A percentile compares a stretch with the other conserved stretches of the same genome.
phyloP scores from a whole-genome alignment of 441 rosid species.

The Gossypium gossypioides region DNA sequence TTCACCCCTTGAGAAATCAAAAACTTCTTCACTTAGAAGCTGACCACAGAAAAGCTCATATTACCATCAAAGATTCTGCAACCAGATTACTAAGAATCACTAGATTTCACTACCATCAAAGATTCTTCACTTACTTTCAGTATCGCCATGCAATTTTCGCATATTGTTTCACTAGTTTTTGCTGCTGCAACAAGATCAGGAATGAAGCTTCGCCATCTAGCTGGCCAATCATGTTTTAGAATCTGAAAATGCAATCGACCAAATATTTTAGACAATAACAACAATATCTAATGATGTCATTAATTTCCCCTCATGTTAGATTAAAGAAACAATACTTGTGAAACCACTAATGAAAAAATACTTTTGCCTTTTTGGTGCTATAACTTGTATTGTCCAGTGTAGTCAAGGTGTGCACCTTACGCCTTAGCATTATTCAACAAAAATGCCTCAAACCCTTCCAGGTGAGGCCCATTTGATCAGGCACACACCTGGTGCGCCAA shows the following conservation, averaged over 20 bases:
- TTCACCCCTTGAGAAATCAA: constrained; percentile 98
- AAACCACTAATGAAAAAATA: background rate
- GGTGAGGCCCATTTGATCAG: too few relatives aligned
- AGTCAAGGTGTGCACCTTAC: too few relatives aligned
- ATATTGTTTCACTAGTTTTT: constrained; percentile 96
- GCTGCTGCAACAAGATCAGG: constrained; percentile 99
- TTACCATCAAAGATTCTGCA: constrained; percentile 11
- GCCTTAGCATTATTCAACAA: too few relatives aligned
- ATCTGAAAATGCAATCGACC: constrained; percentile 43
- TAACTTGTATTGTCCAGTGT: background rate
- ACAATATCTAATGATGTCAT: background rate
- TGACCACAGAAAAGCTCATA: constrained; percentile 24
- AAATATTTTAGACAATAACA: background rate
- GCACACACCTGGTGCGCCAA: too few relatives aligned
- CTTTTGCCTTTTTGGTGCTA: background rate
- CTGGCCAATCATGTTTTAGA: constrained; percentile 98
- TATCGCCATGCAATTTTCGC: constrained; percentile 98
- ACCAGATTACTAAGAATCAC: background rate
- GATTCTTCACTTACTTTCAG: constrained; percentile 53
- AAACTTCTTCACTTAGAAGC: constrained; percentile 99
- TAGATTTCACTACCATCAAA: background rate
- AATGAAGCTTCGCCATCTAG: constrained; percentile 93
- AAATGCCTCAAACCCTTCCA: too few relatives aligned
- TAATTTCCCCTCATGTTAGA: background rate
- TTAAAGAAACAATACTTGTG: background rate